Evolutionary conservation across 306 rosid species (phyloP), one percentile per base, ranked within the genome.

Genomic region (Cucurbita maxima): DNA sequence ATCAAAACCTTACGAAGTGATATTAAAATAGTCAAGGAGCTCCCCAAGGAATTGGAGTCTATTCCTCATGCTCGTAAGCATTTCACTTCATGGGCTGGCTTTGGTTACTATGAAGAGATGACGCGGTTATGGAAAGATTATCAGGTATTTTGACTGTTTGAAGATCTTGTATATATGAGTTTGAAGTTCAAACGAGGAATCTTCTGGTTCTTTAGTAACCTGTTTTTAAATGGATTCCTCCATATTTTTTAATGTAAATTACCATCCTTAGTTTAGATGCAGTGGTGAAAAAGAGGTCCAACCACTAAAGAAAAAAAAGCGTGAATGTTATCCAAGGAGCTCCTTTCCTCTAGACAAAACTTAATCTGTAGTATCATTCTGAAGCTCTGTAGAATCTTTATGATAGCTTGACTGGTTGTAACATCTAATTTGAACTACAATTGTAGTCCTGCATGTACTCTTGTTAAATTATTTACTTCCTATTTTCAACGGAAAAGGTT

Each of bases 11-110:
- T 92, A 61, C 79, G 76, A 84, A 81, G 86, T 78, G 92, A 92
- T 77, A 72, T 92, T 77, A 85, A 74, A 77, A 81, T 92, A 76
- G 82, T 90, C 74, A 83, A 76, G 82, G 88, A 89, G 77, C 92
- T 92, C 69, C 96, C 98, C 25, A 84, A 82, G 78, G 83, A 71
- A 48, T 78, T 92, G 83, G 96, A 86, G 86, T 80, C 76, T 79
- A 79, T 76, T 34, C 92, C 92, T 54, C 86, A 83, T 74, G 96
- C 96, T 69, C 83, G 98, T 83, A 92, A 92, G 84, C 98, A 92
- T 87, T 92, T 92, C 71, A 83, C 89, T 76, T 86, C 92, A 63
- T 92, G 96, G 96, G 43, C 91, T 78, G 78, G 98, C 43, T 77
- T 80, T 70, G 86, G 86, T 82, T 90, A 89, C 82, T 92, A 92